Evolutionary conservation across 2,329 filamentous ascomycete genomes (phyloP).

Genomic region (Atkinsonella hypoxylon): DNA sequence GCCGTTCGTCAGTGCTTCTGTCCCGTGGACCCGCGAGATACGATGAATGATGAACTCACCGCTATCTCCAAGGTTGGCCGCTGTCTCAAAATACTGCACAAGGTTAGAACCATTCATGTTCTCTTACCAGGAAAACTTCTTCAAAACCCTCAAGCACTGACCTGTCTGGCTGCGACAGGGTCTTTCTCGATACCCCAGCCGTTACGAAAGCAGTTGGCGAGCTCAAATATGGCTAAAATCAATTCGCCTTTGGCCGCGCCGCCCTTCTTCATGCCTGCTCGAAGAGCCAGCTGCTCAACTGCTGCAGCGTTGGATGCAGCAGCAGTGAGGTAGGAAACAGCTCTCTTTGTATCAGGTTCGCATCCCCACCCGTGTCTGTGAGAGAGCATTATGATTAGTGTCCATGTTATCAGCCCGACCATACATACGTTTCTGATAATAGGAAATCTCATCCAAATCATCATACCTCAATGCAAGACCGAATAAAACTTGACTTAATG

Average conservation of each 20-base stretch:
- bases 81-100: constrained; percentile 85
- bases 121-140: background rate
- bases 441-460: constrained; percentile 32
- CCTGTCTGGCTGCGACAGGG: constrained; percentile 67
- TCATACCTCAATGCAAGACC: constrained; percentile 77
- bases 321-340: constrained; percentile 73
- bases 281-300: constrained; percentile 74
- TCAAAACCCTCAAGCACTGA: constrained; percentile 21
- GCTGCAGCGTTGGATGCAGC: constrained; percentile 84
- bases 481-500: constrained; percentile 89
- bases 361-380: constrained; percentile 88
- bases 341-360: constrained; percentile 54
- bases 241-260: constrained; percentile 93
- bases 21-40: background rate
- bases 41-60: constrained; percentile 31
- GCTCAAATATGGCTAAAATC: constrained; percentile 89
- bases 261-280: constrained; percentile 82
- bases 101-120: constrained; percentile 17
- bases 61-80: constrained; percentile 88
- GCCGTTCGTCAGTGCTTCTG: background rate
- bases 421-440: constrained; percentile 2
- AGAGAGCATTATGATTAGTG: background rate
- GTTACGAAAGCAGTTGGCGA: constrained; percentile 85
- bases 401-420: too few relatives aligned
- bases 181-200: constrained; percentile 89